These are phyloP conservation scores for Angomonas ambiguus DNA, from an alignment of 208 protist genomes.

Conservation along the genomic window DNA sequence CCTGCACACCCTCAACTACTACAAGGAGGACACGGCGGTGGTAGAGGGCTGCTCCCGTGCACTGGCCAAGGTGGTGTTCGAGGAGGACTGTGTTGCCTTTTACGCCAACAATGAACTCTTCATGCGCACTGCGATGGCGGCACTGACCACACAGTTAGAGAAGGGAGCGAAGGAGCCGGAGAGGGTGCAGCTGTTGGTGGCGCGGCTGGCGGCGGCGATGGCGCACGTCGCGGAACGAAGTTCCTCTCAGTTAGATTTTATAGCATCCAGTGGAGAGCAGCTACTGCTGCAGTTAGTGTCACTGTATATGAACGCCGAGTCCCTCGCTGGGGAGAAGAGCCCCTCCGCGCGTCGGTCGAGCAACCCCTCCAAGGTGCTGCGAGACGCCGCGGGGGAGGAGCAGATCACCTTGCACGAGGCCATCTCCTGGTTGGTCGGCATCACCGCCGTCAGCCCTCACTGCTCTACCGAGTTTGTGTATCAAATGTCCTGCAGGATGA, in stretches of 20 bases:
- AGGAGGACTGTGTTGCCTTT: conserved; percentile 32
- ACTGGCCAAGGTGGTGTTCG: conserved; percentile 66
- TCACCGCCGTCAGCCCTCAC: conserved; percentile 45
- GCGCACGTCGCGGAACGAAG: conserved; percentile 34
- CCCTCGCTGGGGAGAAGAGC: not conserved
- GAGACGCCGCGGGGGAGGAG: not conserved
- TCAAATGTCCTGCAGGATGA: conserved; percentile 32
- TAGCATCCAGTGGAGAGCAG: conserved; percentile 22
- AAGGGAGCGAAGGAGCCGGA: not conserved
- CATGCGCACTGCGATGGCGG: not conserved
- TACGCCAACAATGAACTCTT: conserved; percentile 24
- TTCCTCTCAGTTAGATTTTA: conserved; percentile 24
- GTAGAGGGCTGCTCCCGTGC: conserved; percentile 56
- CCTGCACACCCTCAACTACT: conserved; percentile 30
- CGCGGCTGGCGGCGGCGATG: conserved; percentile 36
- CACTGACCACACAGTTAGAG: not conserved
- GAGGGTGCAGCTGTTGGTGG: conserved; percentile 35
- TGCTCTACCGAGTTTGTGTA: conserved; percentile 43
- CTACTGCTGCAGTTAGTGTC: conserved; percentile 6
- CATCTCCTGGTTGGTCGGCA: conserved; percentile 69
- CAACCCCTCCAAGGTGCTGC: not conserved
- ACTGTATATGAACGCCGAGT: not conserved
- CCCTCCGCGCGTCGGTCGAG: not conserved
- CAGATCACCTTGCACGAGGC: conserved; percentile 37
- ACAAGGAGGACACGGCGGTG: conserved; percentile 21